Percentiles rank a stretch among this genome's conserved stretches.
These are phyloP conservation scores for Bombardia bombarda DNA, from an alignment of 495 filamentous ascomycete species.

Conservation along the genomic window DNA sequence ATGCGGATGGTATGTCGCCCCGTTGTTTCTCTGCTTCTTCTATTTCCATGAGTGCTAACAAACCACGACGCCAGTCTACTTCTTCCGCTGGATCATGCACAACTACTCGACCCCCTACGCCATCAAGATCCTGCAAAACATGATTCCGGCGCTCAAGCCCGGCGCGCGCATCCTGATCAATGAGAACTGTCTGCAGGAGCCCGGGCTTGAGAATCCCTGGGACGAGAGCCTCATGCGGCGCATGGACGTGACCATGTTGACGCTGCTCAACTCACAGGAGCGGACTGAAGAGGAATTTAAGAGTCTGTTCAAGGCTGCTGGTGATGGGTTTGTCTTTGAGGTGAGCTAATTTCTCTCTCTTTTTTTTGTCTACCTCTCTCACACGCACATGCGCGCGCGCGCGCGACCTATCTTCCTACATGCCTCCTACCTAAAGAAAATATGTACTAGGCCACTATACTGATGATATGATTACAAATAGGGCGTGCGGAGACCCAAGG, in stretches of 20 bases:
- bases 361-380: neutral
- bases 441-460: neutral
- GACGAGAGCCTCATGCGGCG: constrained; percentile 45
- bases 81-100: constrained; percentile 52
- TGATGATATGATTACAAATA: no score
- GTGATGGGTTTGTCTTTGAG: constrained; percentile 35
- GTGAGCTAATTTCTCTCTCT: constrained; percentile 13
- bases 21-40: neutral
- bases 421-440: no score
- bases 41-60: neutral
- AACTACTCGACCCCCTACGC: constrained; percentile 53
- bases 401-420: neutral
- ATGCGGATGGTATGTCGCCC: constrained; percentile 34
- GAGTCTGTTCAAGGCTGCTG: constrained; percentile 37
- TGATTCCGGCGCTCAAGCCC: constrained; percentile 49
- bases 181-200: constrained; percentile 42
- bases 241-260: constrained; percentile 51
- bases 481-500: constrained; percentile 30
- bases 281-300: constrained; percentile 40
- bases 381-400: neutral
- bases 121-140: constrained; percentile 40
- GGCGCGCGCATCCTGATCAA: constrained; percentile 46
- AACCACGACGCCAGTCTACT: constrained; percentile 32
- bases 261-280: constrained; percentile 48
- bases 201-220: constrained; percentile 33